Evolutionary conservation across 2,329 filamentous ascomycete species (phyloP).

Genomic region (Clonostachys rosea): DNA sequence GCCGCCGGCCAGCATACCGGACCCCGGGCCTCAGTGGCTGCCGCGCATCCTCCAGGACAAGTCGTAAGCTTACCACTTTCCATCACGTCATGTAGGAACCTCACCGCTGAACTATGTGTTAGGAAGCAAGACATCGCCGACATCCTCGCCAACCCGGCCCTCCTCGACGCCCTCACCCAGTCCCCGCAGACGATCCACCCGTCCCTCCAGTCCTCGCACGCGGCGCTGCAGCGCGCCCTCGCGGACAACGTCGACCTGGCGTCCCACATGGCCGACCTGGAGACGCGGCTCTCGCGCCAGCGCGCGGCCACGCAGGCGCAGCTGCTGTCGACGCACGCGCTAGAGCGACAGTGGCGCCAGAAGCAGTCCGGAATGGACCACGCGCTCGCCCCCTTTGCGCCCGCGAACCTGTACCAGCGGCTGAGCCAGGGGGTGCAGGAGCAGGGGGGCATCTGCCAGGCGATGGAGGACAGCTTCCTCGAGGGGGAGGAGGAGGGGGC

Average conservation of each 20-base stretch:
- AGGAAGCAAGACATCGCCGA: slow-evolving; percentile 77
- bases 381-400: slow-evolving; percentile 78
- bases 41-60: slow-evolving; percentile 75
- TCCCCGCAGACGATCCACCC: slow-evolving; percentile 65
- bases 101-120: slow-evolving; percentile 9
- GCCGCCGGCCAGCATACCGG: slow-evolving; percentile 34
- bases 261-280: slow-evolving; percentile 54
- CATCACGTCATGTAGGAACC: too few relatives aligned
- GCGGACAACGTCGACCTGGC: slow-evolving; percentile 69
- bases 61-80: slow-evolving; percentile 51
- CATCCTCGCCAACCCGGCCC: slow-evolving; percentile 56
- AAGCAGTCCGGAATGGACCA: slow-evolving; percentile 88
- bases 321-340: slow-evolving; percentile 74
- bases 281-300: slow-evolving; percentile 50
- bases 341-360: slow-evolving; percentile 88
- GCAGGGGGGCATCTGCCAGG: slow-evolving; percentile 74
- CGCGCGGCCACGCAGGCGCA: slow-evolving; percentile 74
- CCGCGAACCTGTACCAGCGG: slow-evolving; percentile 79
- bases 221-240: slow-evolving; percentile 60
- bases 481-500: slow-evolving; percentile 44
- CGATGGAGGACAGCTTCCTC: slow-evolving; percentile 89
- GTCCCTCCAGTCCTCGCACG: slow-evolving; percentile 61
- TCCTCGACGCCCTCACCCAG: slow-evolving; percentile 73
- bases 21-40: slow-evolving; percentile 72
- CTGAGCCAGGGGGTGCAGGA: slow-evolving; percentile 73